Conservation (phyloP, 352 stramenopile genomes). For the Phytophthora hibernalis region DNA sequence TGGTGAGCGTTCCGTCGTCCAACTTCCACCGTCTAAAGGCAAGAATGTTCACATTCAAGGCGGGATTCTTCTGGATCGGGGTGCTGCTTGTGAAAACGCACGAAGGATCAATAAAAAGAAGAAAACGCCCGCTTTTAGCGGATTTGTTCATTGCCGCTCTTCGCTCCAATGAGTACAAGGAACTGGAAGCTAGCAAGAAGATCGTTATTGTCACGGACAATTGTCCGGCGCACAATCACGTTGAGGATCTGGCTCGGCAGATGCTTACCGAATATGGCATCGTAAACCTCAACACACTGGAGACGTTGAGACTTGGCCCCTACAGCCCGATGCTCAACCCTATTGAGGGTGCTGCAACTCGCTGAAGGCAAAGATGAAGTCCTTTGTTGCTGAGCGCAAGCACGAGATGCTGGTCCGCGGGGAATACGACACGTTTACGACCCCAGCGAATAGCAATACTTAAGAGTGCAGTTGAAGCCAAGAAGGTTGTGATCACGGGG, state of each 20-base stretch:
- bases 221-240: conserved; percentile 14
- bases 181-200: conserved; percentile 18
- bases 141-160: conserved; percentile 30
- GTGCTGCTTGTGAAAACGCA: conserved; percentile 30
- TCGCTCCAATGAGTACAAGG: conserved; percentile 11
- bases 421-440: neutral
- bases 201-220: conserved; percentile 36
- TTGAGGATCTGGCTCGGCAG: conserved; percentile 6
- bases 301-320: conserved; percentile 5
- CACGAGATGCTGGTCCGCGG: conserved; percentile 21
- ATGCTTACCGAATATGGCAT: conserved; percentile 20
- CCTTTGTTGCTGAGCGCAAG: conserved; percentile 13
- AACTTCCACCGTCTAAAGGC: conserved; percentile 18
- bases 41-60: conserved; percentile 29
- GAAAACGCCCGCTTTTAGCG: conserved; percentile 30
- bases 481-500: too few relatives aligned
- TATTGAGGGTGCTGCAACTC: conserved; percentile 33
- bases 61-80: conserved; percentile 11
- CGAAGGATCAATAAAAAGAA: conserved; percentile 24
- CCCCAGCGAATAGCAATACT: too few relatives aligned
- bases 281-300: conserved; percentile 16
- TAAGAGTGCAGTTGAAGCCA: too few relatives aligned
- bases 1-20: conserved; percentile 11
- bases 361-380: conserved; percentile 20
- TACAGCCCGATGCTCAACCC: conserved; percentile 39